Evolutionary conservation across 176 grass and related monocot genomes (phyloP).

Genomic region (Pharus latifolius): DNA sequence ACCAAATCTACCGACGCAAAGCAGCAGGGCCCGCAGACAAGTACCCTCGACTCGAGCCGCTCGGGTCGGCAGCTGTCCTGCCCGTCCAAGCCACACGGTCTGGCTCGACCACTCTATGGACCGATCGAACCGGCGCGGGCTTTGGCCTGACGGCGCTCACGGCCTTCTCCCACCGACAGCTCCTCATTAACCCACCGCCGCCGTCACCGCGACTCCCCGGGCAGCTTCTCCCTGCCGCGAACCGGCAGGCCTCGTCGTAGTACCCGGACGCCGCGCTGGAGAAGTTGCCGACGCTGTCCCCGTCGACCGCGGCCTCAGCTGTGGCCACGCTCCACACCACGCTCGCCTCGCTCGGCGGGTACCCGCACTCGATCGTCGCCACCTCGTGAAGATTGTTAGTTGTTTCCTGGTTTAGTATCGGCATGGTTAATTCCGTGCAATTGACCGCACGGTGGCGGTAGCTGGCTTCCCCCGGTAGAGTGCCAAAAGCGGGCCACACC

Average conservation of each 20-base stretch:
- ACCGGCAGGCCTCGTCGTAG: background rate
- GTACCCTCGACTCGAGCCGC: background rate
- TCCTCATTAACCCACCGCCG: constrained; percentile 4
- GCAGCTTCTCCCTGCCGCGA: background rate
- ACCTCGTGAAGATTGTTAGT: constrained; percentile 17
- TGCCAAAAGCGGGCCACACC: no score
- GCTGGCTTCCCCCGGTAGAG: no score
- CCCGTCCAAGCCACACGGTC: background rate
- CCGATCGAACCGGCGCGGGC: background rate
- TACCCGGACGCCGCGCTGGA: constrained; percentile 33
- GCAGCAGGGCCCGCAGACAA: background rate
- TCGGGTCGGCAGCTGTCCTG: background rate
- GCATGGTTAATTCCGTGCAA: background rate
- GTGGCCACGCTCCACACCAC: constrained; percentile 43
- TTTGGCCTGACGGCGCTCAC: background rate
- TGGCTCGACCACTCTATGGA: background rate
- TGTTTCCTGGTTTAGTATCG: background rate
- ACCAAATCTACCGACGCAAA: background rate
- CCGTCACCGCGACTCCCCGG: background rate
- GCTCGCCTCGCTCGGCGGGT: constrained; percentile 41
- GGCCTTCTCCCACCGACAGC: constrained; percentile 13
- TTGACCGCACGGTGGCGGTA: background rate
- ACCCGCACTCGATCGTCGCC: constrained; percentile 13
- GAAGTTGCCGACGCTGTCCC: constrained; percentile 46
- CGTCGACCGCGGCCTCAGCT: constrained; percentile 34